Conservation (phyloP, 306 rosid genomes). For the Betula pendula region DNA sequence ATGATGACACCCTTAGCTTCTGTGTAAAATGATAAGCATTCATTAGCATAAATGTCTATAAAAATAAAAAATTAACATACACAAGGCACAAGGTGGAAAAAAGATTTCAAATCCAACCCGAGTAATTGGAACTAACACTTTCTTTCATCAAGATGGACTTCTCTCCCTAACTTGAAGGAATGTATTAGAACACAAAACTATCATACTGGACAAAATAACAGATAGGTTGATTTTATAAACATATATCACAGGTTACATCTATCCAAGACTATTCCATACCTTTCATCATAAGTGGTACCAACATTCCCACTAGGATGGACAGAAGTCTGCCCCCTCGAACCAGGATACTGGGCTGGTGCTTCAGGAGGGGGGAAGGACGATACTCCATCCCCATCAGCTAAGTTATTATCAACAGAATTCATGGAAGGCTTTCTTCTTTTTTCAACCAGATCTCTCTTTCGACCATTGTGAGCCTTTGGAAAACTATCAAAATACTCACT, state of each 20-base stretch:
- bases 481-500: conserved; percentile 47
- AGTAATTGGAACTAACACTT: not conserved
- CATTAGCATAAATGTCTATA: not conserved
- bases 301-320: conserved; percentile 38
- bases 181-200: conserved; percentile 10
- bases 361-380: conserved; percentile 46
- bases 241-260: not conserved
- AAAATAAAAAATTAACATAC: not conserved
- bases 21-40: not conserved
- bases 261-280: conserved; percentile 43
- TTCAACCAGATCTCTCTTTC: conserved; percentile 55
- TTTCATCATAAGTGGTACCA: conserved; percentile 54
- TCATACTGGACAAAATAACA: conserved; percentile 9
- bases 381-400: conserved; percentile 47
- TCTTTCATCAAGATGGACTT: not conserved
- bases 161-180: conserved; percentile 19
- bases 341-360: conserved; percentile 40
- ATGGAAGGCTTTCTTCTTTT: conserved; percentile 46
- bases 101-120: not conserved
- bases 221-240: conserved; percentile 8
- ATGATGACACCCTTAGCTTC: not conserved
- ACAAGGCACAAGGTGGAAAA: not conserved
- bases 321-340: conserved; percentile 47
- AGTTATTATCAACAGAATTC: conserved; percentile 39
- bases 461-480: conserved; percentile 41